Base-by-base conservation (phyloP, 305 asterid species). In the Vinca major region DNA sequence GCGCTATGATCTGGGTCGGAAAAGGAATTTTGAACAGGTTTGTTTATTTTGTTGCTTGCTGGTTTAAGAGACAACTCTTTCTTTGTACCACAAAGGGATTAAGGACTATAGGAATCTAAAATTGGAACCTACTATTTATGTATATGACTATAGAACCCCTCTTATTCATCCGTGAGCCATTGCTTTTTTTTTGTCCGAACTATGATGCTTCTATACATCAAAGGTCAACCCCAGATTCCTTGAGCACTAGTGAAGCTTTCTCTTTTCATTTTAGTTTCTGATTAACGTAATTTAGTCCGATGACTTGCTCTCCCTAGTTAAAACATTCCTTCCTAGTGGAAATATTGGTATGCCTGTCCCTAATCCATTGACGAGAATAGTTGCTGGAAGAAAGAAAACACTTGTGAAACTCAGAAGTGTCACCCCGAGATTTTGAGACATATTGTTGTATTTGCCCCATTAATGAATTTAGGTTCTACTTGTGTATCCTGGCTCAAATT, bases 1-100 rank as follows among this genome's bases (percentile, higher is more conserved):
- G 97, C 96, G 95, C 33, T 93, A 90, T 83, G 98, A 93, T 82
- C 94, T 93, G 74, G 97, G 98, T 71, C 84, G 95, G 67, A 90
- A 73, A 75, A 88, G 92, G 80, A 93, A 93, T 81, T 89, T 90
- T 39, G 96, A 93, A 84, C 97, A 93, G 97, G 97, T 90, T 53
- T 67, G 80, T 54, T 67, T 37, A 52, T 55, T 66, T 71, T 47
- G 54, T 73, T 71, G 41, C 26, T 37, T 69, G 16, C 55, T 60
- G 48, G 51, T 4, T 53, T 75, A 62, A 58, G 10, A 3, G 26
- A 39, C 36, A 60, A 64, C 17, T 40, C 43, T 65, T 71, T 49
- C 26, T 33, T 58, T 37, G 55, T 48, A 12, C 37, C 51, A 55
- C 2, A 1, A 11, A 43, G 36, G 39, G n/a, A 12, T 45, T 54